phyloP scores from a whole-genome alignment of 2,329 filamentous ascomycete species.

The Claviceps fusiformis region DNA sequence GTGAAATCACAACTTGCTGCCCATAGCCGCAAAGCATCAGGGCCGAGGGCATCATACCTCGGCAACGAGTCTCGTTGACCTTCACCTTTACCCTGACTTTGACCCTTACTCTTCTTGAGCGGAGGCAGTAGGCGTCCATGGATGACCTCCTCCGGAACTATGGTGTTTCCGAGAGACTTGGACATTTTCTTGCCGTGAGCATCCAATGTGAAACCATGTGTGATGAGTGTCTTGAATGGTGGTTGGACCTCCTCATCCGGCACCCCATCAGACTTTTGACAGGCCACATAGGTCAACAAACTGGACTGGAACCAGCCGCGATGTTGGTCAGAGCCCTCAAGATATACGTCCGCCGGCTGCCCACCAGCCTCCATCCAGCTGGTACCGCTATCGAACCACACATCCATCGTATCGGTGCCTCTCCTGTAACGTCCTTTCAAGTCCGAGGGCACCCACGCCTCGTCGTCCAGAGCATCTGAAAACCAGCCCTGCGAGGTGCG shows the following conservation, averaged over 20 bases:
- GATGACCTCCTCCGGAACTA: slow-evolving; percentile 73
- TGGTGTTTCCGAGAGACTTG: slow-evolving; percentile 84
- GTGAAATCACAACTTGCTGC: slow-evolving; percentile 87
- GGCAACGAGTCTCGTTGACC: slow-evolving; percentile 11
- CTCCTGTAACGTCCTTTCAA: slow-evolving; percentile 52
- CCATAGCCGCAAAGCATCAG: slow-evolving; percentile 83
- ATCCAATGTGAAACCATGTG: slow-evolving; percentile 90
- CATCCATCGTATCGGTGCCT: slow-evolving; percentile 94
- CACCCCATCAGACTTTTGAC: slow-evolving; percentile 28
- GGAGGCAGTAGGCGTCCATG: slow-evolving; percentile 65
- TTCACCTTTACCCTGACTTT: slow-evolving; percentile 23
- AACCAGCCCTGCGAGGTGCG: slow-evolving; percentile 91
- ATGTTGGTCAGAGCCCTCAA: slow-evolving; percentile 93
- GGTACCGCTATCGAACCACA: slow-evolving; percentile 97
- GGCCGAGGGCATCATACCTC: slow-evolving; percentile 58
- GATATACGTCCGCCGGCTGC: slow-evolving; percentile 64
- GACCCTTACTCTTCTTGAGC: slow-evolving; percentile 44
- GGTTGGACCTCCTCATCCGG: slow-evolving; percentile 23
- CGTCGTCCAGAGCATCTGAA: slow-evolving; percentile 64
- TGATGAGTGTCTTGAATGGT: slow-evolving; percentile 82
- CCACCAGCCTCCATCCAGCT: slow-evolving; percentile 58
- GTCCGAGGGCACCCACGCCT: slow-evolving; percentile 59
- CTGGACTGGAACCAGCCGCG: slow-evolving; percentile 98
- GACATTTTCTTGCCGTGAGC: slow-evolving; percentile 94
- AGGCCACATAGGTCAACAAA: slow-evolving; percentile 70